Evolutionary conservation across 2,329 filamentous ascomycete genomes (phyloP), one percentile per base, ranked within the genome.

Genomic region (Colletotrichum liaoningense): DNA sequence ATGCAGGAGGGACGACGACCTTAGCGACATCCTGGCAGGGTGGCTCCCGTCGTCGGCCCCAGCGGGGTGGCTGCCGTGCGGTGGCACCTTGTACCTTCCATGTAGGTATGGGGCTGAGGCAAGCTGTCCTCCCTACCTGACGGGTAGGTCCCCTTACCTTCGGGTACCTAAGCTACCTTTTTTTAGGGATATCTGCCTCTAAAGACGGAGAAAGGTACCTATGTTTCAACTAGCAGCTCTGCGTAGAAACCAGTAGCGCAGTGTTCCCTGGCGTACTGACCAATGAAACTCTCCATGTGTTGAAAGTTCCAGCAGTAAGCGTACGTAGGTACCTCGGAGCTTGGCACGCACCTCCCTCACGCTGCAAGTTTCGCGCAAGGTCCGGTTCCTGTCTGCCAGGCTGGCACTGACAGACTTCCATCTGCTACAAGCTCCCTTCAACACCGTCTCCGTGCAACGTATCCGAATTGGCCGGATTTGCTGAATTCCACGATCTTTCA

Each of bases 331-430:
- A 52, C 64, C 49, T 72, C 52, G 58, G 46, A 73, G 71, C 71
- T 71, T 73, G 67, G 71, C 67, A 71, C 56, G 56, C 60, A 60
- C 71, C 60, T 64, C 58, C 59, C 66, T 72, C 59, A 56, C 59
- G 63, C 56, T 69, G 46, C 38, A 62, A 71, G 71, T 73, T 73
- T 71, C 67, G 67, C 46, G 67, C 56, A 73, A 72, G 58, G 38
- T 42, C 38, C 38, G 38, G 14, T 42, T 42, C 38, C 38, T 42
- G 67, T 49, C 62, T 65, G 70, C 67, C 70, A 73, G 67, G 24
- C 71, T 73, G 71, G 42, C 67, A 71, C 62, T 38, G 46, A 64
- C 30, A 63, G 26, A 33, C 59, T 63, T 63, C 38, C 24, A 63
- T 63, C 42, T 46, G 38, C 60, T 22, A 54, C 59, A 70, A 59